Evolutionary conservation across 129 eudicot species (phyloP).

Genomic region (Kitagawia praeruptora): DNA sequence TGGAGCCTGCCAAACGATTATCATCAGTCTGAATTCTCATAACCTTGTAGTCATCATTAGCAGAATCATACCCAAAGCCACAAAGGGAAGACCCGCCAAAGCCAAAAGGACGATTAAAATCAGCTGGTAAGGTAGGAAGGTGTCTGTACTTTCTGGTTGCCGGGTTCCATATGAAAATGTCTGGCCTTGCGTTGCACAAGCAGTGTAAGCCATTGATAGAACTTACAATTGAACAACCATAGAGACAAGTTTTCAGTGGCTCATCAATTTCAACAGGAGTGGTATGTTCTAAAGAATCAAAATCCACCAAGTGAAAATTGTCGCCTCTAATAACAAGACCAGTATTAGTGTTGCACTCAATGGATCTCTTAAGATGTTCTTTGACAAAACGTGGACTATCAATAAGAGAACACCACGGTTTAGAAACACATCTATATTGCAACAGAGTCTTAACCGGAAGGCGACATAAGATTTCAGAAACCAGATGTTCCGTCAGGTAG

Average conservation of each 20-base stretch:
- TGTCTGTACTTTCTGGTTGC: not conserved
- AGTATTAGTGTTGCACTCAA: not conserved
- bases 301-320: not conserved
- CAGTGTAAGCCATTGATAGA: slow-evolving; percentile 22
- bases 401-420: slow-evolving; percentile 12
- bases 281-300: slow-evolving; percentile 9
- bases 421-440: slow-evolving; percentile 3
- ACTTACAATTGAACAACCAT: slow-evolving; percentile 20
- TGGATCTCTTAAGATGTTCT: not conserved
- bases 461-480: not conserved
- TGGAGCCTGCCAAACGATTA: not conserved
- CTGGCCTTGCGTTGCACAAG: slow-evolving; percentile 10
- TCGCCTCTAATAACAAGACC: not conserved
- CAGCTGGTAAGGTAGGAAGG: not conserved
- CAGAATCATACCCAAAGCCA: not conserved
- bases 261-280: not conserved
- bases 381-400: slow-evolving; percentile 7
- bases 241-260: not conserved
- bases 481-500: not conserved
- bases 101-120: not conserved
- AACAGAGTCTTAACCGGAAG: not conserved
- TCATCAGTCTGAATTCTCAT: not conserved
- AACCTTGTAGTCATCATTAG: not conserved
- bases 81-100: not conserved
- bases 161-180: not conserved